Evolutionary conservation across 2,329 filamentous ascomycete genomes (phyloP).

Genomic region (Dactylellina leptospora): DNA sequence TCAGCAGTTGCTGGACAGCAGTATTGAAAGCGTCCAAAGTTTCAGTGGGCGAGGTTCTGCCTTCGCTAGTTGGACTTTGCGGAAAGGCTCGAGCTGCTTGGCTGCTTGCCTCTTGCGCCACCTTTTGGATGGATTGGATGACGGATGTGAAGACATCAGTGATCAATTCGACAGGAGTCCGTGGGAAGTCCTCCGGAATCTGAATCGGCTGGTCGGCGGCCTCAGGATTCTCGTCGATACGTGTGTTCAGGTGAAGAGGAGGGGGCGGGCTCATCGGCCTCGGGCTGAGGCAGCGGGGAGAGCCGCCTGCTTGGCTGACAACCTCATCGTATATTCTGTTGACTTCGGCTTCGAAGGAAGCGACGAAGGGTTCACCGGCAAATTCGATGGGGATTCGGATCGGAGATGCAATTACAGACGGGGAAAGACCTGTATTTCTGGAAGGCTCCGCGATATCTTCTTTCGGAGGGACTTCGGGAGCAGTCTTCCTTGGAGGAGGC

Average conservation of each 20-base stretch:
- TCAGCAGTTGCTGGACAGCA: conserved; percentile 51
- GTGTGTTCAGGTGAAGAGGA: conserved; percentile 10
- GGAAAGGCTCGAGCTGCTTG: conserved; percentile 50
- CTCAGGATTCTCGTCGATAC: neutral
- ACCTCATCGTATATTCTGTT: conserved; percentile 50
- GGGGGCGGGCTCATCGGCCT: conserved; percentile 27
- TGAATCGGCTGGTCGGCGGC: conserved; percentile 10
- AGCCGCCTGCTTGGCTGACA: conserved; percentile 42
- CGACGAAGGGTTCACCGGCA: conserved; percentile 38
- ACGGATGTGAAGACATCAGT: conserved; percentile 36
- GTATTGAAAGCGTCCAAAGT: conserved; percentile 43
- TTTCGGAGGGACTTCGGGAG: conserved; percentile 20
- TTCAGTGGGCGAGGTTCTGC: conserved; percentile 31
- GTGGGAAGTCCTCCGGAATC: conserved; percentile 23
- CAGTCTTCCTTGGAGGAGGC: conserved; percentile 15
- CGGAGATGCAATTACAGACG: neutral
- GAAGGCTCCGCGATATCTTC: conserved; percentile 21
- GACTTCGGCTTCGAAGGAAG: conserved; percentile 51
- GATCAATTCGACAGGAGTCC: conserved; percentile 45
- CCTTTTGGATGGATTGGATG: conserved; percentile 48
- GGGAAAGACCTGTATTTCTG: neutral
- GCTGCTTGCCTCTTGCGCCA: conserved; percentile 42
- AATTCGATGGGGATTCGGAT: conserved; percentile 37
- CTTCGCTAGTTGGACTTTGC: conserved; percentile 13
- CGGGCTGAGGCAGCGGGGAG: conserved; percentile 41